A percentile compares a stretch with the other conserved stretches of the same genome.
These are phyloP conservation scores for Trifolium repens DNA, from an alignment of 306 rosid species.

Conservation along the genomic window DNA sequence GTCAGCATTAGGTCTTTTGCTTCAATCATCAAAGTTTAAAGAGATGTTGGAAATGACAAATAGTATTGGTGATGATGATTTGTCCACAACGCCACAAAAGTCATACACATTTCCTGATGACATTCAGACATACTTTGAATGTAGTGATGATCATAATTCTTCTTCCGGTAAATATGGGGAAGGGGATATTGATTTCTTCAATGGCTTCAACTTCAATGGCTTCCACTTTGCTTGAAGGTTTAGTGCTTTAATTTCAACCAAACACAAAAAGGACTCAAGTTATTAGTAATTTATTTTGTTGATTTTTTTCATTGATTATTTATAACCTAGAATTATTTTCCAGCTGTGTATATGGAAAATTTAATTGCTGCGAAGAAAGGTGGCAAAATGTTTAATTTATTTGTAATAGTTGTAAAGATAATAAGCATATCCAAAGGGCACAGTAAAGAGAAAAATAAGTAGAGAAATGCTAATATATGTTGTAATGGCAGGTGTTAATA, in stretches of 20 bases:
- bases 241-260: neutral
- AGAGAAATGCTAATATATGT: too few species aligned
- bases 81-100: slow-evolving; percentile 39
- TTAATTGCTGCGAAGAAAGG: neutral
- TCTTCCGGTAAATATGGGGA: slow-evolving; percentile 45
- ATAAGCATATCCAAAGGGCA: neutral
- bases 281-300: too few species aligned
- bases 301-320: neutral
- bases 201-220: slow-evolving; percentile 65
- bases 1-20: slow-evolving; percentile 71
- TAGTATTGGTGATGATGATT: neutral
- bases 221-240: slow-evolving; percentile 40
- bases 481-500: too few species aligned
- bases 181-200: slow-evolving; percentile 59
- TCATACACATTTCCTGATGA: slow-evolving; percentile 63
- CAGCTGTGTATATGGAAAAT: neutral
- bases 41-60: slow-evolving; percentile 77
- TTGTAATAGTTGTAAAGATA: too few species aligned
- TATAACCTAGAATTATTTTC: neutral
- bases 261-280: too few species aligned
- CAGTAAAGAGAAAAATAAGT: too few species aligned
- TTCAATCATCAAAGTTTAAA: slow-evolving; percentile 78
- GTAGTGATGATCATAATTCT: slow-evolving; percentile 46
- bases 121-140: slow-evolving; percentile 82
- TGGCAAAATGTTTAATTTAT: neutral